A percentile compares a stretch with the other conserved stretches of the same genome.
Conservation (phyloP, 1,139 yeast genomes). For the Scheffersomyces illinoinensis region DNA sequence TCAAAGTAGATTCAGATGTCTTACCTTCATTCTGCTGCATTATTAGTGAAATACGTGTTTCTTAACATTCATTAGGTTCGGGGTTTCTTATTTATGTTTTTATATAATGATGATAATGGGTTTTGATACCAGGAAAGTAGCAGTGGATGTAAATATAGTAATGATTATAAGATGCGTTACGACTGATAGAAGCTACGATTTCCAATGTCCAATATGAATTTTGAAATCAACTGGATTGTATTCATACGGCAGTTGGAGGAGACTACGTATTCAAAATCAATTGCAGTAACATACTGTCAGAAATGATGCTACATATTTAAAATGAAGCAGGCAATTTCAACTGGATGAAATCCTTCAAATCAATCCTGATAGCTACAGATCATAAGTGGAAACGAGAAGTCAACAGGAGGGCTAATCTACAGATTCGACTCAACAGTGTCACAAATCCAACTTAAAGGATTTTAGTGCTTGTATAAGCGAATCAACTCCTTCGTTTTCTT, state of each 20-base stretch:
- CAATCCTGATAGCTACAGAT: too few relatives aligned
- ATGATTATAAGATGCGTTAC: neutral
- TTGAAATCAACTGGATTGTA: too few relatives aligned
- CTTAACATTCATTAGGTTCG: neutral
- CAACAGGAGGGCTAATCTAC: too few relatives aligned
- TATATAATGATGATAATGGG: neutral
- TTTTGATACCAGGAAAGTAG: neutral
- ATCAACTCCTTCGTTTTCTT: neutral
- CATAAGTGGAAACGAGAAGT: too few relatives aligned
- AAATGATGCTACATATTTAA: too few relatives aligned
- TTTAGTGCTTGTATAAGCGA: neutral
- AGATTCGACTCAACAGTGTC: neutral
- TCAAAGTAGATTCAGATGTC: constrained; percentile 1
- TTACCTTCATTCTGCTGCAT: neutral
- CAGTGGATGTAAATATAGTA: neutral
- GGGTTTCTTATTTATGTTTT: neutral
- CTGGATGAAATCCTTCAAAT: too few relatives aligned
- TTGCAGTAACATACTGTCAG: too few relatives aligned
- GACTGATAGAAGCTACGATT: neutral
- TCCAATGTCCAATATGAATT: neutral
- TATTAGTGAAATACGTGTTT: neutral
- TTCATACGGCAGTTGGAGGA: neutral
- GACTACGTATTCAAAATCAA: neutral
- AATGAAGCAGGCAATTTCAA: too few relatives aligned
- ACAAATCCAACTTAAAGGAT: neutral